Percentiles rank a stretch among this genome's conserved stretches.
These are phyloP conservation scores for Sugiyamaella marilandica DNA, from an alignment of 805 yeast species.

Conservation along the genomic window DNA sequence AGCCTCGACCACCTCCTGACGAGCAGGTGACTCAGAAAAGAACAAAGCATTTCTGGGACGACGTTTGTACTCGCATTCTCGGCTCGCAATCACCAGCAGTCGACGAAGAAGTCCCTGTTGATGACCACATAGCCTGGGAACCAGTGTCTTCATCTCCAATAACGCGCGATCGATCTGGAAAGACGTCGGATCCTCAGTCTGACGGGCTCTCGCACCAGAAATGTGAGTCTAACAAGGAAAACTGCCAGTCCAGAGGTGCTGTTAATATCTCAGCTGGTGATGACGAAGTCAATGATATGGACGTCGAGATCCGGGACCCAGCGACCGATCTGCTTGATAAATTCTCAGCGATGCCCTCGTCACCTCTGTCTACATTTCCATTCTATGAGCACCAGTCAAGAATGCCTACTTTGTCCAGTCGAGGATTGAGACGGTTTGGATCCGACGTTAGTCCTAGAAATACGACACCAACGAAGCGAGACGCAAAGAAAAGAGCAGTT, in stretches of 20 bases:
- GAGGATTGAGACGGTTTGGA: slow-evolving; percentile 3
- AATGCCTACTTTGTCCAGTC: not conserved
- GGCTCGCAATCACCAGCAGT: not conserved
- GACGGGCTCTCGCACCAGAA: not conserved
- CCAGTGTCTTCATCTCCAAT: slow-evolving; percentile 12
- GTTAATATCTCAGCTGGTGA: not conserved
- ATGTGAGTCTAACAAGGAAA: not conserved
- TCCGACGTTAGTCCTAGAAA: slow-evolving; percentile 8
- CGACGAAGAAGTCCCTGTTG: not conserved
- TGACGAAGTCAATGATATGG: not conserved
- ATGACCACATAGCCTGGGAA: slow-evolving; percentile 17
- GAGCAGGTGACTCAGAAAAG: not conserved
- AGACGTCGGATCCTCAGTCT: not conserved
- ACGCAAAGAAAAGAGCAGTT: not conserved
- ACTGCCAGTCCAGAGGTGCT: not conserved
- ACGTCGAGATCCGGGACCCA: slow-evolving; percentile 17
- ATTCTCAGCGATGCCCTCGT: slow-evolving; percentile 11
- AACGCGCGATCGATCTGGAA: not conserved
- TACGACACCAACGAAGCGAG: not conserved
- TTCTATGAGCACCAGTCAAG: not conserved
- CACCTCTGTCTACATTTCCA: slow-evolving; percentile 23
- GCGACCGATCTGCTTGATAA: slow-evolving; percentile 22
- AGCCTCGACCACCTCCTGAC: not conserved
- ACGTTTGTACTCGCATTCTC: not conserved
- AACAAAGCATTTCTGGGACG: not conserved